Base-by-base conservation (phyloP, 1,139 yeast genomes). In the Scheffersomyces segobiensis region DNA sequence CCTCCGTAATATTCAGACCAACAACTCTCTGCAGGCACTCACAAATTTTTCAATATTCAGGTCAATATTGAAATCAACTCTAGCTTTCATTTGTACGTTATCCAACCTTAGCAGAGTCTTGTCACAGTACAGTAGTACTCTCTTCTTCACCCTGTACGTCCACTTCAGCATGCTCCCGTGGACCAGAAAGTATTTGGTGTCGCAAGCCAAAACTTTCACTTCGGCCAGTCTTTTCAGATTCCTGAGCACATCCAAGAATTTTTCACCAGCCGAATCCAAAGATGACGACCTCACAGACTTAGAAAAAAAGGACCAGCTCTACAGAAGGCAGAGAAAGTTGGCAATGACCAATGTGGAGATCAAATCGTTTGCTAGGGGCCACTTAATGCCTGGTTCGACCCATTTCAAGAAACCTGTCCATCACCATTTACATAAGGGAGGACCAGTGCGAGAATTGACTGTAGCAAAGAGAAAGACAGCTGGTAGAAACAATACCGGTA, bases 401-500 rank as follows among this genome's bases (percentile, higher is more conserved):
- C 93, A 97, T 91, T 91, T 86, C 80, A 85, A 91, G 69, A 85
- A 88, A 65, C 98, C 98, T 52, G 82, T 93, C 12, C 95, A 93
- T 73, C 89, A 91, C 19, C 92, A 95, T 74, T 79, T 95, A 60
- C 89, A 91, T 82, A 90, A 88, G 68, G 98, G 98, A 8, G 81
- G 87, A 56, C 98, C 99, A 2, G 76, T 90, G 57, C 82, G 83
- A 69, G 87, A 87, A 57, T 81, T 95, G 69, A 95, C 99, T 0
- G 83, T 83, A 26, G 85, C 93, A 49, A 86, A 86, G 68, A 87
- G 88, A 71, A 84, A 85, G 61, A 86, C 87, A 54, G 89, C 97
- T 56, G 99, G 99, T 64, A 88, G 99, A 78, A 93, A 95, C 73
- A 83, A 90, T 74, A 81, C 89, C 14, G 99, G 99, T 65, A 84